These are phyloP conservation scores for Theobroma grandiflorum DNA, from an alignment of 441 rosid genomes.

Conservation along the genomic window DNA sequence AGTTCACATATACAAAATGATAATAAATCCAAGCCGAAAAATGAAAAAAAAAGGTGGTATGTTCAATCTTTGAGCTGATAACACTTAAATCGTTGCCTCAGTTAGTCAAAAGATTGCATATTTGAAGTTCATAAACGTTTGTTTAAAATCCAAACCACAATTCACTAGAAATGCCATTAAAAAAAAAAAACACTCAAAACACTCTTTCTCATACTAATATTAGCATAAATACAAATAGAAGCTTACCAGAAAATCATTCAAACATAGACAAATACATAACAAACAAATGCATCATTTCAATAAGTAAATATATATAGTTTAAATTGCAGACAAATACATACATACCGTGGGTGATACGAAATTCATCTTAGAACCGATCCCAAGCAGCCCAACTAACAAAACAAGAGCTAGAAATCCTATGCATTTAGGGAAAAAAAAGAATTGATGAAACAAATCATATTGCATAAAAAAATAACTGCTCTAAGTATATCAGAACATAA, in stretches of 20 bases:
- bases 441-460: background rate
- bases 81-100: background rate
- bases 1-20: background rate
- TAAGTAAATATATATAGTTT: background rate
- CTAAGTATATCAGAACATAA: background rate
- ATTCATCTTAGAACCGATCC: slow-evolving; percentile 62
- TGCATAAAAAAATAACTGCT: background rate
- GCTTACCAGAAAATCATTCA: background rate
- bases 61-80: slow-evolving; percentile 6
- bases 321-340: background rate
- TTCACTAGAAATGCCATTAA: slow-evolving; percentile 1
- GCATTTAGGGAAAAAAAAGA: slow-evolving; percentile 2
- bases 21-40: background rate
- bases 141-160: slow-evolving; percentile 1
- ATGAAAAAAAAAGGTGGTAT: background rate
- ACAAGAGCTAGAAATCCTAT: slow-evolving; percentile 71
- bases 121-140: background rate
- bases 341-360: slow-evolving; percentile 73
- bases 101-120: background rate
- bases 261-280: background rate
- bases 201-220: background rate
- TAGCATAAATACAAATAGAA: background rate
- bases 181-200: background rate
- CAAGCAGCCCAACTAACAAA: slow-evolving; percentile 66
- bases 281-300: slow-evolving; percentile 2